Base-by-base conservation (phyloP, 2,329 filamentous ascomycete genomes). In the Calonectria crousiana region DNA sequence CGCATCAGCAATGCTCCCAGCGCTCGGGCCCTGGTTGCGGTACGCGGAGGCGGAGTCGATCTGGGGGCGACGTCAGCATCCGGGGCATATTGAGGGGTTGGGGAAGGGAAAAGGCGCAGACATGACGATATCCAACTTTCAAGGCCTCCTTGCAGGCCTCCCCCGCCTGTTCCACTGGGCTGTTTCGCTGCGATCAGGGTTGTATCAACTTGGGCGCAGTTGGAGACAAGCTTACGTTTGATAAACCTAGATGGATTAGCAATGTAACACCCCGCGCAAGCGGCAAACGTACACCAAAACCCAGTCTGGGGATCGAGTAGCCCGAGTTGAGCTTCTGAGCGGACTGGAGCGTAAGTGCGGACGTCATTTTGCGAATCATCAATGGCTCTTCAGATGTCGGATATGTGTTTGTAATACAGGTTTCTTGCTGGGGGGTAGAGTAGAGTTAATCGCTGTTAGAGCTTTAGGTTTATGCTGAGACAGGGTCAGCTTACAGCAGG, bases 21-120 rank as follows among this genome's bases (percentile, higher is more conserved):
- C 89, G 67, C 86, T 87, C 13, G 84, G 85, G 14, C 84, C 87
- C 76, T 91, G 89, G 79, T 91, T 91, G 51, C 80, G 81, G 81
- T 91, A 91, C 11, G 82, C 84, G 9, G 87, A 87, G 3, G 89
- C 89, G 14, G 88, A 90, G 82, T 91, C 89, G 77, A 91, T 86
- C 88, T 89, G 66, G 16, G 9, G 4, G 10, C 67, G 75, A 34
- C 30, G 60, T 71, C 28, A 47, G 51, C 26, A 36, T 6, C 67
- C 18, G 28, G 49, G 26, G 6, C 28, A n/a, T 34, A 44, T 28
- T 28, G 28, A 16, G 1, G 32, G 44, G 10, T 49, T 53, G 34
- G 6, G 8, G 34, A 18, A 32, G 8, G 32, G 8, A 34, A 8
- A 75, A 84, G 76, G 78, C 49, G 34, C 32, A 60, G 38, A 89